Conservation (phyloP, 129 eudicot species). For the Artemisia argyi region DNA sequence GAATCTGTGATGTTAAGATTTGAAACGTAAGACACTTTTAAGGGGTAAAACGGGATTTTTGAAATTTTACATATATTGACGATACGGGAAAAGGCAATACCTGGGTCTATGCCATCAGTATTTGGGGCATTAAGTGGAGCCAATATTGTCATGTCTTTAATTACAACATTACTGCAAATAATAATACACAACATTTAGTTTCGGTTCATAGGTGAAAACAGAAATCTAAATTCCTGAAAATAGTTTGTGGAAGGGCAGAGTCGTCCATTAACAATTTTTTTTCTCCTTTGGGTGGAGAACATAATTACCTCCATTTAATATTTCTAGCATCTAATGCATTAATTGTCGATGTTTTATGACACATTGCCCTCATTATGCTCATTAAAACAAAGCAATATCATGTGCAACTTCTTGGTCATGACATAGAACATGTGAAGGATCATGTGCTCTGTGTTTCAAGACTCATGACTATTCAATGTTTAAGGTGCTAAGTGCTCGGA, state of each 20-base stretch:
- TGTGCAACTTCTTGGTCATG: slow-evolving; percentile 25
- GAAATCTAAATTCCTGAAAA: neutral
- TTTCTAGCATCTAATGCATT: slow-evolving; percentile 7
- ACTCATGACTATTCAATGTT: slow-evolving; percentile 32
- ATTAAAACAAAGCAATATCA: slow-evolving; percentile 25
- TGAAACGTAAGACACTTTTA: neutral
- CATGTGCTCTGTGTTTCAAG: slow-evolving; percentile 27
- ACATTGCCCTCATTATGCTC: slow-evolving; percentile 17
- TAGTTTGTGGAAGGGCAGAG: neutral
- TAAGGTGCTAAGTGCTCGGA: slow-evolving; percentile 25
- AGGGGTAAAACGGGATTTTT: neutral
- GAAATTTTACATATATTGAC: neutral
- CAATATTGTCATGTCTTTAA: slow-evolving; percentile 87
- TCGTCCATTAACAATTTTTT: slow-evolving; percentile 5
- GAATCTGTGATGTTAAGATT: slow-evolving; percentile 55
- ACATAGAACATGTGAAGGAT: slow-evolving; percentile 26
- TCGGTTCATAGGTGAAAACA: neutral
- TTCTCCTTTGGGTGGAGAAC: neutral
- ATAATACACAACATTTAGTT: slow-evolving; percentile 14
- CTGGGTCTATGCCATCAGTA: slow-evolving; percentile 97
- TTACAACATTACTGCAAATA: slow-evolving; percentile 69
- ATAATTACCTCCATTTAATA: neutral
- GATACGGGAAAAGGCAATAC: slow-evolving; percentile 30
- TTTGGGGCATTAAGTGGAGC: slow-evolving; percentile 96
- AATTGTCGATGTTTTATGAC: slow-evolving; percentile 11